phyloP scores from a whole-genome alignment of 345 rosid species.

The Eucalyptus cloeziana region DNA sequence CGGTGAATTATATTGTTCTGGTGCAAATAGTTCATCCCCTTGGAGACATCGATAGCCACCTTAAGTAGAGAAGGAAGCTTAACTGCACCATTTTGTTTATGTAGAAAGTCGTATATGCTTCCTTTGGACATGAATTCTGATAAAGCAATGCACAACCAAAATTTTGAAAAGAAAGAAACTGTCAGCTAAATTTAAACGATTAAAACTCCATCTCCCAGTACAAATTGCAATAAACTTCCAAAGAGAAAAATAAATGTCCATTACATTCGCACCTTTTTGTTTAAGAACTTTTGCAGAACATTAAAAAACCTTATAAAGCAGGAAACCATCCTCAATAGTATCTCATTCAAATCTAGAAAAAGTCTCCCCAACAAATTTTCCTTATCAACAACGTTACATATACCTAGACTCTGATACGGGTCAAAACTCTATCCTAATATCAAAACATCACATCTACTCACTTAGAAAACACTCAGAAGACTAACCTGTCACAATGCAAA shows the following conservation, averaged over 20 bases:
- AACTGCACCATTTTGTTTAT: constrained; percentile 73
- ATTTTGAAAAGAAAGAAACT: not conserved
- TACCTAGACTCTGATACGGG: not conserved
- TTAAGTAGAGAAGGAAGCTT: constrained; percentile 71
- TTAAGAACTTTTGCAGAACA: not conserved
- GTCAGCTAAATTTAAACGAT: not conserved
- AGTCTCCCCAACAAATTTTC: not conserved
- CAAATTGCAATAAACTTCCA: not conserved
- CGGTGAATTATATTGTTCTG: constrained; percentile 93
- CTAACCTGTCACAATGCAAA: constrained; percentile 91
- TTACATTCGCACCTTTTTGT: not conserved
- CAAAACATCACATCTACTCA: not conserved
- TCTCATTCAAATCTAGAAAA: not conserved
- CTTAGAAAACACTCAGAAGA: not conserved
- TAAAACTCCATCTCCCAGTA: not conserved
- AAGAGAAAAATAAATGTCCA: not conserved
- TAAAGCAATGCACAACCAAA: constrained; percentile 3
- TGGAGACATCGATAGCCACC: constrained; percentile 78
- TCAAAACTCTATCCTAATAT: not conserved
- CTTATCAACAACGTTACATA: not conserved
- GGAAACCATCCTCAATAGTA: not conserved
- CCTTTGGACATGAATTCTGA: constrained; percentile 94
- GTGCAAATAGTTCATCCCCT: constrained; percentile 96
- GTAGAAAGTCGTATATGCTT: constrained; percentile 83
- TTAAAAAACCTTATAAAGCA: not conserved